A percentile compares a stretch with the other conserved stretches of the same genome.
Evolutionary conservation across 1,284 basidiomycete genomes (phyloP).

Genomic region (Gymnopus androsaceus): DNA sequence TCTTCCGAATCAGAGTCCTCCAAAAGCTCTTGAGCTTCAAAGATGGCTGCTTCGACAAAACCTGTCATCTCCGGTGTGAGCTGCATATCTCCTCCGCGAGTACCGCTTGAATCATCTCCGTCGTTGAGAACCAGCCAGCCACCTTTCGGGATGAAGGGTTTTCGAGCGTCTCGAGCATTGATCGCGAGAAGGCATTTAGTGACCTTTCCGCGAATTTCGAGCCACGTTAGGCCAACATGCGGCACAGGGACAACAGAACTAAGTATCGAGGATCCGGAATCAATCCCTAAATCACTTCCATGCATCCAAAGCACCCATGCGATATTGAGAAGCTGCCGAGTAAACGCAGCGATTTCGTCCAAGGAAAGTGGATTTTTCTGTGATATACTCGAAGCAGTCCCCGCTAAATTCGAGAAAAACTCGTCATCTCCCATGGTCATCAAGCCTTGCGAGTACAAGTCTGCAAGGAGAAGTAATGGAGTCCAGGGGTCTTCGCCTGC

Average conservation of each 20-base stretch:
- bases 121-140: conserved; percentile 85
- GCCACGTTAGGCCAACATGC: conserved; percentile 44
- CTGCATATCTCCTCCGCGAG: conserved; percentile 3
- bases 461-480: conserved; percentile 77
- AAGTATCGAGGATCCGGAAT: not conserved
- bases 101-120: conserved; percentile 19
- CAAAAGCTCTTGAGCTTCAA: conserved; percentile 13
- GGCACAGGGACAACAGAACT: conserved; percentile 23
- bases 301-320: conserved; percentile 83
- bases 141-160: conserved; percentile 75
- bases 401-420: conserved; percentile 65
- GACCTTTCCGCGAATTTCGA: conserved; percentile 67
- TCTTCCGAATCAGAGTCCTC: conserved; percentile 16
- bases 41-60: conserved; percentile 87
- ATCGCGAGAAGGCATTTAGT: conserved; percentile 80
- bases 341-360: conserved; percentile 79
- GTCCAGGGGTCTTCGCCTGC: conserved; percentile 54
- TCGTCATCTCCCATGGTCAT: conserved; percentile 96
- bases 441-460: conserved; percentile 85
- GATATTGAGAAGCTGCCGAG: conserved; percentile 73
- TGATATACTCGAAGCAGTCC: not conserved
- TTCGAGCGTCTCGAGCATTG: conserved; percentile 83
- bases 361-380: conserved; percentile 74
- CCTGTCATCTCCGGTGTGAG: conserved; percentile 63
- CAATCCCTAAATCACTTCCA: conserved; percentile 27